Evolutionary conservation across 768 basidiomycete genomes (phyloP).

Genomic region (Russula vinacea): DNA sequence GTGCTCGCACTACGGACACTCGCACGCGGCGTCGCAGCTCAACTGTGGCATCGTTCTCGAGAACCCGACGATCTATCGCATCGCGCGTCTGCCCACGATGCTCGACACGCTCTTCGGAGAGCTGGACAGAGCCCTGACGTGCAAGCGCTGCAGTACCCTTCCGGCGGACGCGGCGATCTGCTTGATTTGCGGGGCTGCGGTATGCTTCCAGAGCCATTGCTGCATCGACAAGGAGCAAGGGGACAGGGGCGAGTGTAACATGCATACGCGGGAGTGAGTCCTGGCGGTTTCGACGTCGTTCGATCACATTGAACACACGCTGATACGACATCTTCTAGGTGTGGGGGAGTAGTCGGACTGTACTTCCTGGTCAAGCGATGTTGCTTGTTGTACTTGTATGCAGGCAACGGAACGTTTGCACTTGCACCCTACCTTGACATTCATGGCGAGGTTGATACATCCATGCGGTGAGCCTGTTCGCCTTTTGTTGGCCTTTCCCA

Average conservation of each 20-base stretch:
- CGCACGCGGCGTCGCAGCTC: conserved; percentile 72
- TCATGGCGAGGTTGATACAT: conserved; percentile 90
- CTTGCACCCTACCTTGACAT: conserved; percentile 89
- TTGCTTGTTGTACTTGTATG: conserved; percentile 83
- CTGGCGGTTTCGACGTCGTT: conserved; percentile 2
- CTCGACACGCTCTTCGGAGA: conserved; percentile 82
- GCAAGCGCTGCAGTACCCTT: conserved; percentile 70
- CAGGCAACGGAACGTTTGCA: conserved; percentile 83
- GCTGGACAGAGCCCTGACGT: conserved; percentile 69
- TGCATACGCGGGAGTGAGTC: conserved; percentile 78
- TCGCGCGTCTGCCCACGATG: conserved; percentile 74
- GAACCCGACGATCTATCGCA: conserved; percentile 77
- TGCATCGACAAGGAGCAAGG: conserved; percentile 71
- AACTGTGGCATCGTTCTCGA: conserved; percentile 80
- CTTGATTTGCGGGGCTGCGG: conserved; percentile 80
- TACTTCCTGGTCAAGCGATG: conserved; percentile 93
- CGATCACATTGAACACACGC: not conserved
- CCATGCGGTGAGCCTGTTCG: conserved; percentile 70
- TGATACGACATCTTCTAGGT: conserved; percentile 47
- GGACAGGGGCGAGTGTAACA: conserved; percentile 86
- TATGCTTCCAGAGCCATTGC: conserved; percentile 91
- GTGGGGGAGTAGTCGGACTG: conserved; percentile 83
- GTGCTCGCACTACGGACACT: conserved; percentile 85
- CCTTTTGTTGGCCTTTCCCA: not conserved
- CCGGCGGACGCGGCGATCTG: conserved; percentile 89